Evolutionary conservation across 805 yeast species (phyloP).

Genomic region (Lipomyces spencermartinsiae): DNA sequence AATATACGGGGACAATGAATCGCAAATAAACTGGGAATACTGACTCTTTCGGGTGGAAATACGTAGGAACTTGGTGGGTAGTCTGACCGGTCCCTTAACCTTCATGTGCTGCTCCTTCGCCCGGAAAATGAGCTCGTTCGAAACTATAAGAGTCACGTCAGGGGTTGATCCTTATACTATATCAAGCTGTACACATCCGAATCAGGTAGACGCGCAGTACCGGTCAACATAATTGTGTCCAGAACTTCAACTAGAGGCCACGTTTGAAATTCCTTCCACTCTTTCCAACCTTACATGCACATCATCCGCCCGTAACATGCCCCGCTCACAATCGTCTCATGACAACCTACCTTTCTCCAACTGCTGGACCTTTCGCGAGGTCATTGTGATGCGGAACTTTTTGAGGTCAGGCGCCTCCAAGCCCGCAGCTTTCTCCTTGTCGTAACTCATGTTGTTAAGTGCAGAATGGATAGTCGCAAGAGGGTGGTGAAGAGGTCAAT

Average conservation of each 20-base stretch:
- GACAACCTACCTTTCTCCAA: constrained; percentile 68
- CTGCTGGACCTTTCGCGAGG: constrained; percentile 98
- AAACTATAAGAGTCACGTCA: constrained; percentile 55
- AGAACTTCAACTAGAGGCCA: neutral
- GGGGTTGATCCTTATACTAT: neutral
- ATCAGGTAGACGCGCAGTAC: neutral
- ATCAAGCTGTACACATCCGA: neutral
- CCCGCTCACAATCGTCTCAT: too few species aligned
- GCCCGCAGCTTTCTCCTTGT: constrained; percentile 49
- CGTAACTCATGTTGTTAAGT: constrained; percentile 43
- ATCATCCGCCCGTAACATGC: neutral
- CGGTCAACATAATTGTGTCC: neutral
- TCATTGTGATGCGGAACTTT: constrained; percentile 98
- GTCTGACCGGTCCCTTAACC: constrained; percentile 99
- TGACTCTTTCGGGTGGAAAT: constrained; percentile 95
- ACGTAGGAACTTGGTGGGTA: constrained; percentile 98
- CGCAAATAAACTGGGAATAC: neutral
- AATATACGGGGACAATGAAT: neutral
- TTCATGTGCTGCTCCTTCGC: constrained; percentile 81
- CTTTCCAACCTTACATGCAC: neutral
- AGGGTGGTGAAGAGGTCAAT: neutral
- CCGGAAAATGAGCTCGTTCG: constrained; percentile 84
- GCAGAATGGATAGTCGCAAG: neutral
- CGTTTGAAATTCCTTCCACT: neutral
- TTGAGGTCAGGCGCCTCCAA: constrained; percentile 53